Evolutionary conservation across 305 asterid genomes (phyloP), one percentile per base, ranked within the genome.

Genomic region (Fraxinus xanthoxyloides): DNA sequence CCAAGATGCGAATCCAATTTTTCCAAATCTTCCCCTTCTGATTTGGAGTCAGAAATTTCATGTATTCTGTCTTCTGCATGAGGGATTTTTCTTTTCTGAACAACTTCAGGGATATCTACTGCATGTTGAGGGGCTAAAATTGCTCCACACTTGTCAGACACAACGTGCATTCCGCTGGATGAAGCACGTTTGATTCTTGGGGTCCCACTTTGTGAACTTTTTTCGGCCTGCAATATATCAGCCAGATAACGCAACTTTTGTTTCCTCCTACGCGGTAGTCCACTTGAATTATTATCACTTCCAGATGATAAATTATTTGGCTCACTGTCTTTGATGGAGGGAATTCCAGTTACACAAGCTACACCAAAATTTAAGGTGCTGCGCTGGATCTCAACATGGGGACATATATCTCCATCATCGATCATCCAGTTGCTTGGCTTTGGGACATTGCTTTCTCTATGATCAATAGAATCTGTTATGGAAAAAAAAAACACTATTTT

Each of bases 171-270:
- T 26, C 85, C 86, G 23, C 81, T 76, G 28, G 87, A 86, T 12
- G 86, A 77, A 4, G 83, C 43, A 65, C 80, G 81, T 82, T 65
- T 81, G 19, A 78, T 75, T 81, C 82, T 78, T 9, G 79, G 80
- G 79, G 59, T 38, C 70, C 63, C 85, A 54, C 63, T 35, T 12
- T 59, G 23, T 30, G 87, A 79, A 30, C 70, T 82, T 82, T 48
- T 85, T 80, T 85, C 84, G 30, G 75, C 86, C 74, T 63, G 86
- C 87, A 90, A 77, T 79, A 90, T 90, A 87, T 90, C 94, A 19
- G 91, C 90, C 84, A 90, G 83, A 81, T 85, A 89, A 34, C 94
- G 94, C 81, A 89, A 61, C 83, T 90, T 90, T 24, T 83, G 89
- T 67, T 86, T 89, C 82, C 90, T 82, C 80, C 65, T 84, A 40